Conservation (phyloP, 805 yeast species). For the Candida awuae region DNA sequence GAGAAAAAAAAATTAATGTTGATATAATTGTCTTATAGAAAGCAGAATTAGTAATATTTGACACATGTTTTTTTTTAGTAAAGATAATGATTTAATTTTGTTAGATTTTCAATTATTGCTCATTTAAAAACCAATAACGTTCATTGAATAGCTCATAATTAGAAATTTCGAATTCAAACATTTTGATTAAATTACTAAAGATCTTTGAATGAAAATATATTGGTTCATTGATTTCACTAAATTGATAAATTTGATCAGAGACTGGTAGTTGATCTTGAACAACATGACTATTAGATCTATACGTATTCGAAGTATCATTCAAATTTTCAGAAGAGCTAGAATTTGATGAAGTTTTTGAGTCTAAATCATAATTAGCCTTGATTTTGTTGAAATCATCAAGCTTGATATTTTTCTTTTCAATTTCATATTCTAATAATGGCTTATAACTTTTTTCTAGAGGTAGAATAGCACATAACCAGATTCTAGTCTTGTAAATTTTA, state of each 20-base stretch:
- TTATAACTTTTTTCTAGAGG: constrained; percentile 30
- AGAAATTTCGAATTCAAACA: constrained; percentile 34
- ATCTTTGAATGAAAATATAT: constrained; percentile 47
- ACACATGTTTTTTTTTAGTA: too few relatives aligned
- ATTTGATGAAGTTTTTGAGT: constrained; percentile 13
- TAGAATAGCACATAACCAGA: constrained; percentile 73
- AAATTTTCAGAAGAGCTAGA: background rate
- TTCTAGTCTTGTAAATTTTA: constrained; percentile 69
- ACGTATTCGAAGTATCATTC: constrained; percentile 22
- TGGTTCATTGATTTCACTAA: constrained; percentile 31
- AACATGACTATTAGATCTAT: constrained; percentile 31
- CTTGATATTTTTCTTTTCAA: constrained; percentile 18
- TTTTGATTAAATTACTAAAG: constrained; percentile 37
- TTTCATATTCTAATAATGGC: constrained; percentile 26
- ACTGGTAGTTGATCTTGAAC: constrained; percentile 26
- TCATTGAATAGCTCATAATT: constrained; percentile 23
- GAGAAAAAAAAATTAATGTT: background rate
- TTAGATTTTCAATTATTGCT: too few relatives aligned
- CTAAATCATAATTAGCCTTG: constrained; percentile 11
- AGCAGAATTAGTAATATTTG: too few relatives aligned
- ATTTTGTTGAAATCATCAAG: background rate
- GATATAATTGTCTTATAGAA: too few relatives aligned
- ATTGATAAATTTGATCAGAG: constrained; percentile 35
- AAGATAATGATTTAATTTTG: background rate
- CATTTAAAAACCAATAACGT: constrained; percentile 22